phyloP scores from a whole-genome alignment of 768 basidiomycete species.

The Candolleomyces efflorescens region DNA sequence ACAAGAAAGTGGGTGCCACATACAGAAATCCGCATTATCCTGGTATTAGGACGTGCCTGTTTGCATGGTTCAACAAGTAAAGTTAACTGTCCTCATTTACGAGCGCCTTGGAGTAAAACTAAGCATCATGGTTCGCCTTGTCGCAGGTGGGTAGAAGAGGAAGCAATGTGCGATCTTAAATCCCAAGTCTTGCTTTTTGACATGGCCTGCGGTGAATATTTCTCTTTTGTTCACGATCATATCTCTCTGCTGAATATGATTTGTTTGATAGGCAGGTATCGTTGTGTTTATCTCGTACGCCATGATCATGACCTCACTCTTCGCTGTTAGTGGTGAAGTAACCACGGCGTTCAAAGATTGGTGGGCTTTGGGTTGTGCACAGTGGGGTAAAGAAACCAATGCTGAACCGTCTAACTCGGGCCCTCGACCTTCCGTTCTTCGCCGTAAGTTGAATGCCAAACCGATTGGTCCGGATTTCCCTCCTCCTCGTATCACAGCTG shows the following conservation, averaged over 20 bases:
- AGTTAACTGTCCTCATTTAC: slow-evolving; percentile 3
- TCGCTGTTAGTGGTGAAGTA: slow-evolving; percentile 51
- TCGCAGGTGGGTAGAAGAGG: slow-evolving; percentile 33
- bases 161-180: slow-evolving; percentile 7
- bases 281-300: too few species aligned
- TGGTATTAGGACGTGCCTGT: slow-evolving; percentile 53
- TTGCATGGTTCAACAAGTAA: slow-evolving; percentile 49
- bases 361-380: slow-evolving; percentile 32
- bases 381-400: neutral
- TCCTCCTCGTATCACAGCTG: slow-evolving; percentile 32
- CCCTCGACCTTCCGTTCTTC: neutral
- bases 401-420: neutral
- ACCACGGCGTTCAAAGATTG: slow-evolving; percentile 59
- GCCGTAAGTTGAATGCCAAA: neutral
- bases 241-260: neutral
- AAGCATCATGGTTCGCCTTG: neutral
- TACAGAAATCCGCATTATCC: slow-evolving; percentile 76
- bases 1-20: slow-evolving; percentile 57
- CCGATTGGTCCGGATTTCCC: slow-evolving; percentile 29
- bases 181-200: slow-evolving; percentile 44
- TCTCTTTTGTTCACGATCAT: slow-evolving; percentile 8
- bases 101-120: neutral
- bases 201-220: slow-evolving; percentile 50
- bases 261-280: neutral
- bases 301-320: too few species aligned